These are phyloP conservation scores for Metschnikowia anglica DNA, from an alignment of 805 yeast genomes.

Conservation along the genomic window DNA sequence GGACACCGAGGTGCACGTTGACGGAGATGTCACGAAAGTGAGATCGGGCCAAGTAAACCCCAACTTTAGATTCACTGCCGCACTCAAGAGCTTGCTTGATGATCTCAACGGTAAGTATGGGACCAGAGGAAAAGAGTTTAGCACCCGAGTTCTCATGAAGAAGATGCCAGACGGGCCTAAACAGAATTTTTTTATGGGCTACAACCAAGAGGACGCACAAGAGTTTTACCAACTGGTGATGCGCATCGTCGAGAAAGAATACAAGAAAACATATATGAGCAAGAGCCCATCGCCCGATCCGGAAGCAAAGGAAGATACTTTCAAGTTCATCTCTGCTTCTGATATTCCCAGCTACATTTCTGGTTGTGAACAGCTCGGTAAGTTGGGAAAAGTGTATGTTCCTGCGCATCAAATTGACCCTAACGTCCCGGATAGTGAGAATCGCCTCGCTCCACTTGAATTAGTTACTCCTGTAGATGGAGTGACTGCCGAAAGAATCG, in stretches of 20 bases:
- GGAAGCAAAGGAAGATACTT: slow-evolving; percentile 17
- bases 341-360: slow-evolving; percentile 29
- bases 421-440: slow-evolving; percentile 45
- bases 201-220: slow-evolving; percentile 95
- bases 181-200: slow-evolving; percentile 74
- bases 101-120: slow-evolving; percentile 59
- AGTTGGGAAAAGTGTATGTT: slow-evolving; percentile 62
- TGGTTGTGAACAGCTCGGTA: slow-evolving; percentile 50
- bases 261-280: slow-evolving; percentile 28
- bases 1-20: slow-evolving; percentile 28
- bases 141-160: slow-evolving; percentile 58
- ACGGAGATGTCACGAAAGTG: slow-evolving; percentile 15
- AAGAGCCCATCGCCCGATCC: slow-evolving; percentile 27
- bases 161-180: slow-evolving; percentile 78
- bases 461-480: slow-evolving; percentile 92
- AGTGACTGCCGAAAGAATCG: slow-evolving; percentile 80
- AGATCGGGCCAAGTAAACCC: slow-evolving; percentile 24
- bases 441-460: slow-evolving; percentile 51
- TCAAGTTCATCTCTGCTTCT: slow-evolving; percentile 25
- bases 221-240: slow-evolving; percentile 85
- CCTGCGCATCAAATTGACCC: slow-evolving; percentile 82
- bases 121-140: slow-evolving; percentile 56
- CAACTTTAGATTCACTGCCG: slow-evolving; percentile 48
- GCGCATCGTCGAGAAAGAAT: slow-evolving; percentile 62
- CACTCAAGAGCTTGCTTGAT: slow-evolving; percentile 51